Percentiles rank a stretch among this genome's conserved stretches.
phyloP scores from a whole-genome alignment of 441 rosid genomes.

The Metrosideros polymorpha region DNA sequence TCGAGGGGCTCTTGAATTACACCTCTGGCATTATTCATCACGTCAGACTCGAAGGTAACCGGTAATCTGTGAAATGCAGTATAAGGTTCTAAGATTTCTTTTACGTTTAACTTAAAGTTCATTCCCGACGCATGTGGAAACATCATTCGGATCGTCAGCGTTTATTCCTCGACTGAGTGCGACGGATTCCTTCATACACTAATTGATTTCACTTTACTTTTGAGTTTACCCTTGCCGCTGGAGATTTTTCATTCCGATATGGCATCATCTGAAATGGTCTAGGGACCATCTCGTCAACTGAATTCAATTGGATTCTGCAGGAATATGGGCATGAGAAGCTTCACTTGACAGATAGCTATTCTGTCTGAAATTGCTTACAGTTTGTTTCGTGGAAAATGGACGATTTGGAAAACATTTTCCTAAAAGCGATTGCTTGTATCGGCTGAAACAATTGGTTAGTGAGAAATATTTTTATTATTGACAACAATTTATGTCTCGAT shows the following conservation, averaged over 20 bases:
- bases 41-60: constrained; percentile 56
- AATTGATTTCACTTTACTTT: neutral
- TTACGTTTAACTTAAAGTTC: neutral
- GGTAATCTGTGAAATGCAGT: neutral
- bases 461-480: too few relatives aligned
- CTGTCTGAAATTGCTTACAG: neutral
- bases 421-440: too few relatives aligned
- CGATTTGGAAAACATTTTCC: too few relatives aligned
- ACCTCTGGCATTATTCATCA: constrained; percentile 58
- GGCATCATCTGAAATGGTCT: neutral
- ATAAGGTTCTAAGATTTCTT: neutral
- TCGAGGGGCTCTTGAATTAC: constrained; percentile 45
- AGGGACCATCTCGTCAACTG: neutral
- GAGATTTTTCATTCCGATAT: neutral
- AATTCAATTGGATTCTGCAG: neutral
- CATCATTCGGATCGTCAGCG: neutral
- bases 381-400: too few relatives aligned
- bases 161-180: neutral
- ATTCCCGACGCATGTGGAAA: neutral
- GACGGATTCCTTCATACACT: neutral
- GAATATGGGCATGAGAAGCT: neutral
- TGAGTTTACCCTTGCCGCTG: neutral
- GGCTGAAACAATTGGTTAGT: too few relatives aligned
- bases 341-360: neutral
- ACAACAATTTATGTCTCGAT: too few relatives aligned